phyloP scores from a whole-genome alignment of 176 grass and related monocot species.

The Oryza australiensis region DNA sequence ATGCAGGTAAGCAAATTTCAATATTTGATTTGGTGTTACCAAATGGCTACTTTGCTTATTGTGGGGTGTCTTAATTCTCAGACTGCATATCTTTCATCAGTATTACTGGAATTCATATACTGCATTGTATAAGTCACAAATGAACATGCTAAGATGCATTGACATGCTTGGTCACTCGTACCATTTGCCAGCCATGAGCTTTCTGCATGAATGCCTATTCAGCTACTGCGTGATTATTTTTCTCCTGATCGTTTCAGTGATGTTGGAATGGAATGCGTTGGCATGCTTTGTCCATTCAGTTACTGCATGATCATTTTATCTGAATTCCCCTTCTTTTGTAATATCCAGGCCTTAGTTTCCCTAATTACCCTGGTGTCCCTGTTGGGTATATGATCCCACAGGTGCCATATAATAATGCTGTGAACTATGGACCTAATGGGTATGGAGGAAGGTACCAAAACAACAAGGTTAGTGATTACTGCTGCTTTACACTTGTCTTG shows the following conservation, averaged over 20 bases:
- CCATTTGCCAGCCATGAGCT: background rate
- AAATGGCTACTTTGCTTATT: slow-evolving; percentile 8
- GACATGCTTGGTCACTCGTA: background rate
- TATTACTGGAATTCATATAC: background rate
- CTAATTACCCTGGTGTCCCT: slow-evolving; percentile 66
- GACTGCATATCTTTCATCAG: background rate
- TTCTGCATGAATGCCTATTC: background rate
- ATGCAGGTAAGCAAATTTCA: slow-evolving; percentile 60
- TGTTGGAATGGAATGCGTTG: background rate
- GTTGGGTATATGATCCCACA: slow-evolving; percentile 87
- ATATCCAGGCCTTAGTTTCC: slow-evolving; percentile 55
- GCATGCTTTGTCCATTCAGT: background rate
- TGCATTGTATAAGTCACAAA: background rate
- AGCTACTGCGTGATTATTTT: background rate
- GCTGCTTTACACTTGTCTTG: slow-evolving; percentile 2
- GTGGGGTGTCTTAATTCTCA: background rate
- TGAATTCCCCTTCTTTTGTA: slow-evolving; percentile 17
- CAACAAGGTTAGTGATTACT: slow-evolving; percentile 66
- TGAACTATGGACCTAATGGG: slow-evolving; percentile 82
- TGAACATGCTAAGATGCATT: background rate
- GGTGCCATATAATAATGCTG: slow-evolving; percentile 58
- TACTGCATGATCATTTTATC: background rate
- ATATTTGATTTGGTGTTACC: background rate
- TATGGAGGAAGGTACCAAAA: slow-evolving; percentile 77
- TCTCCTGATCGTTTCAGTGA: background rate